Base-by-base conservation (phyloP, 257 asterid genomes). In the Forsythia viridissima region DNA sequence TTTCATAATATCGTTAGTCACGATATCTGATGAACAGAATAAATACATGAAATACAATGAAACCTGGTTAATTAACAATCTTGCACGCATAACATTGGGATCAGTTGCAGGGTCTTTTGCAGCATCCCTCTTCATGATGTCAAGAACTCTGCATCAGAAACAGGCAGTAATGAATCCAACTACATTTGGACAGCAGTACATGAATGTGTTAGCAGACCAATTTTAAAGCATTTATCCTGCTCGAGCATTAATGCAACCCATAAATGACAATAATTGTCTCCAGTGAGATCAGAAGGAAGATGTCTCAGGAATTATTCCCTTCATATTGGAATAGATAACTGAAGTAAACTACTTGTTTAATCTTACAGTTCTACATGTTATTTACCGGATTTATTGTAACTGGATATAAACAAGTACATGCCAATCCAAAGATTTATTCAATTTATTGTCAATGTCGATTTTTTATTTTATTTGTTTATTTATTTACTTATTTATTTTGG, bases 51-150 rank as follows among this genome's bases (percentile, higher is more conserved):
- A 57, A 78, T 24, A 59, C 6, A 72, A 77, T 16, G 59, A 65
- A 73, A 95, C 99, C 98, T 95, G 97, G 80, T 89, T 80, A 37
- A 95, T 82, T 75, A 95, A 89, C 80, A 90, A 88, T 82, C 93
- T 90, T 69, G 99, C 99, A 48, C 76, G 91, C 81, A 18, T 72
- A 42, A 71, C 97, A 81, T 90, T 83, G 43, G 92, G 92, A 85
- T 92, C 89, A 80, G 59, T 80, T 68, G 81, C 94, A 67, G 98
- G 98, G 83, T 93, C 99, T 67, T 81, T 82, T 36, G 82, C 93
- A 21, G 98, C 94, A 86, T 95, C 98, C 66, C 82, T 82, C 90
- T 84, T 90, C 97, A 93, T 93, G 75, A 92, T 93, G 55, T 90
- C 97, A 79, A 90, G 97, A 86, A 95, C 99, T 87, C 99, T 95